Base-by-base conservation (phyloP, 495 filamentous ascomycete species). In the Penicillium roqueforti region DNA sequence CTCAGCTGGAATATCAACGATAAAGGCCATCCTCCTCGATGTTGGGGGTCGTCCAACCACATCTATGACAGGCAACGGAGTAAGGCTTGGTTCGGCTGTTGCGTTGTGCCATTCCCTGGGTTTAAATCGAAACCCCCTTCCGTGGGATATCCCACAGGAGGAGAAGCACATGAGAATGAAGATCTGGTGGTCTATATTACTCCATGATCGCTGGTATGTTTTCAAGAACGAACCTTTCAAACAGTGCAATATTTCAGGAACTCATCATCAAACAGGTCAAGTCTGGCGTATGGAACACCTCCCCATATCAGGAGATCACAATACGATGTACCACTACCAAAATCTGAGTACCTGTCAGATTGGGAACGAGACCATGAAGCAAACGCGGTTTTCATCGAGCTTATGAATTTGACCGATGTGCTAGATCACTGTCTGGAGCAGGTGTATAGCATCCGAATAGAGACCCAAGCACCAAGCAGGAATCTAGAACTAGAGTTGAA, bases 291-390 rank as follows among this genome's bases (percentile, higher is more conserved):
- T 46, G 71, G 71, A 1, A 70, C 68, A 19, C 71, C 71, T 3
- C 53, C 66, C 16, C 63, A 69, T 18, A 62, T 75, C 26, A 52
- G 57, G 11, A 59, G 62, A 13, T 42, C 58, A 3, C 68, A 74
- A 29, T 75, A 76, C 48, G 71, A 77, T 37, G 74, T 77, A 4
- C 70, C 73, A 1, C 50, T 68, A 16, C 63, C 74, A 16, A 61
- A 51, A 6, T 6, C 68, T 8, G 56, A 66, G 66, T 46, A 50
- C 58, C 36, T 57, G 50, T 41, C 49, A 41, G 48, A 28, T 22
- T 23, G 23, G 39, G 23, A 50, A 32, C 31, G 36, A 13, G 29
- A 58, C 41, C 26, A 55, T 29, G 20, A 47, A 11, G 55, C 54
- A 3, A 43, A 48, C 6, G 48, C 42, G 9, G 60, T 63, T 11